Evolutionary conservation across 2,329 filamentous ascomycete species (phyloP).

Genomic region (Saccharata proteae): DNA sequence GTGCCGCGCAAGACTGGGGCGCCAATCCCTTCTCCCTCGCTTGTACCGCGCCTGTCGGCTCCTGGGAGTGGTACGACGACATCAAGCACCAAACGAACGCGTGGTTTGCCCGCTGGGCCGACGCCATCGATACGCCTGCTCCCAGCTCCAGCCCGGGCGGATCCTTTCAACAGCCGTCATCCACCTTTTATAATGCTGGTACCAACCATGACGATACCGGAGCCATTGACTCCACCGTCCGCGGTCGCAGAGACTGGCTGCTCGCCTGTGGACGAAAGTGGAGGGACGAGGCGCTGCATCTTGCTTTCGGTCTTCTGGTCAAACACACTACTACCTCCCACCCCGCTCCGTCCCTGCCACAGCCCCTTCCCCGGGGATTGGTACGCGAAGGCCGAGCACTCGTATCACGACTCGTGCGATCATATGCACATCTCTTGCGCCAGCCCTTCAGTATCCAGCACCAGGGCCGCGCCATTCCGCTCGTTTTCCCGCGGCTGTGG

Average conservation of each 20-base stretch:
- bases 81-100: constrained; percentile 1
- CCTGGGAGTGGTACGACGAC: constrained; percentile 4
- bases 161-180: too few relatives aligned
- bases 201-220: too few relatives aligned
- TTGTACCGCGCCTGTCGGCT: constrained; percentile 2
- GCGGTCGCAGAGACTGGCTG: constrained; percentile 1
- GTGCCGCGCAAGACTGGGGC: background rate
- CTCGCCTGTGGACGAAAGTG: constrained; percentile 6
- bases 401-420: constrained; percentile 1
- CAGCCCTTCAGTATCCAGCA: constrained; percentile 5
- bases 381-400: constrained; percentile 5
- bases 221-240: background rate
- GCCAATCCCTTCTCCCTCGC: background rate
- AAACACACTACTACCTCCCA: background rate
- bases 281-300: constrained; percentile 7
- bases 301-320: constrained; percentile 5
- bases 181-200: too few relatives aligned
- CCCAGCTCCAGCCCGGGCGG: background rate
- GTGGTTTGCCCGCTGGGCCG: constrained; percentile 4
- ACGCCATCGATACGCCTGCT: constrained; percentile 1
- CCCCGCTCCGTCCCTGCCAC: background rate
- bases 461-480: background rate
- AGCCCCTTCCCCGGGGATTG: constrained; percentile 1
- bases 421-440: constrained; percentile 3
- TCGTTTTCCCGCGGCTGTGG: constrained; percentile 6